phyloP scores from a whole-genome alignment of 116 monocot species.

The Iris pallida region DNA sequence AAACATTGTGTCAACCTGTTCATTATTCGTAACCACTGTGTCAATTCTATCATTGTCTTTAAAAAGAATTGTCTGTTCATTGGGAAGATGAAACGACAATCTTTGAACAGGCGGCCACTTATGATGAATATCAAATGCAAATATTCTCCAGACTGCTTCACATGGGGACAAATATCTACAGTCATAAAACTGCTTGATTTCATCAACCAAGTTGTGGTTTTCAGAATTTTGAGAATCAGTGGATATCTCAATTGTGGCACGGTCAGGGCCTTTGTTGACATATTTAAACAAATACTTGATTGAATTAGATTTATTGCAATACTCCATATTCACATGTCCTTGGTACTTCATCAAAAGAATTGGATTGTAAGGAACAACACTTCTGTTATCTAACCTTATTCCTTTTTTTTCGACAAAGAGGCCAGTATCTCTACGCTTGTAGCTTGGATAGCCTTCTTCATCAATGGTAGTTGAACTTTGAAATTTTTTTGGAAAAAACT shows the following conservation, averaged over 20 bases:
- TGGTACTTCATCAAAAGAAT: neutral
- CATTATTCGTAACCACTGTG: neutral
- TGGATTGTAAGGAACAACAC: slow-evolving; percentile 16
- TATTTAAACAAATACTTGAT: slow-evolving; percentile 12
- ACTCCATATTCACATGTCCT: slow-evolving; percentile 17
- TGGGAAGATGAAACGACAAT: neutral
- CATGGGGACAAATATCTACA: too few species aligned
- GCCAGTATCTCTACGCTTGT: neutral
- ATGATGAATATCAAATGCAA: too few species aligned
- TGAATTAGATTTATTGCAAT: neutral
- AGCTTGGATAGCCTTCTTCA: neutral
- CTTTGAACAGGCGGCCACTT: too few species aligned
- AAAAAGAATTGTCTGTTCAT: neutral
- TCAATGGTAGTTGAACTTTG: neutral
- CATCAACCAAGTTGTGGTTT: too few species aligned
- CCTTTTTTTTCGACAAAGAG: neutral
- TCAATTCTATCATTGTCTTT: neutral
- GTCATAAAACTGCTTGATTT: too few species aligned
- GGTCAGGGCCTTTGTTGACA: too few species aligned
- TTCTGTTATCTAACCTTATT: slow-evolving; percentile 2
- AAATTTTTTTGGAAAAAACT: slow-evolving; percentile 3
- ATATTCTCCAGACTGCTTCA: too few species aligned
- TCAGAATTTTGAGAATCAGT: too few species aligned
- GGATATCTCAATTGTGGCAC: too few species aligned
- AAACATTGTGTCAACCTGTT: neutral